Base-by-base conservation (phyloP, 2,329 filamentous ascomycete species). In the Cordyceps sp. region DNA sequence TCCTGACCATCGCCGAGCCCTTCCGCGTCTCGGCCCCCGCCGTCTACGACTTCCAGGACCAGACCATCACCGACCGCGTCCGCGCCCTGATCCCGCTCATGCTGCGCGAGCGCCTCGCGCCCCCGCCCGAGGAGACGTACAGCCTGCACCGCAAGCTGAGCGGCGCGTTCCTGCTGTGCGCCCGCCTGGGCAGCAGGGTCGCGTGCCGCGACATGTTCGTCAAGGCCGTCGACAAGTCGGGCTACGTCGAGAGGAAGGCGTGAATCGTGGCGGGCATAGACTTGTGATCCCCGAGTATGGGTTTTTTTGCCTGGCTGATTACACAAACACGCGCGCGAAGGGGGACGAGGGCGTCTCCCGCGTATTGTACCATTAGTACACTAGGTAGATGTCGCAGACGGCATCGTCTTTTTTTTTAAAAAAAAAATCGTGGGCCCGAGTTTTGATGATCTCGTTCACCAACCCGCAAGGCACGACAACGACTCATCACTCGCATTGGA, bases 81-180 rank as follows among this genome's bases (percentile, higher is more conserved):
- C 76, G 86, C 46, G 69, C 64, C 4, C 66, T 93, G 33, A 96
- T 98, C 42, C 90, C 90, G 13, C 62, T 93, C 33, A 98, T 98
- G 90, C 66, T 98, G 29, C 71, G 73, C 35, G 90, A 98, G 61
- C 62, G 90, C 23, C 59, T 98, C 15, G 74, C 83, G 13, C 88
- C 90, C 17, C 90, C 92, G 17, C 90, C 90, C 0, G 92, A 98
- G 58, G 90, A 98, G 64, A 98, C 90, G 32, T 98, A 98, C 50
- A 88, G 79, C 50, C 57, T 98, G 46, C 90, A 98, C 55, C 72
- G 90, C 37, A 98, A 98, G 60, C 59, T 98, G 33, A 93, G 85
- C 52, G 90, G 90, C 0, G 92, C 90, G 0, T 98, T 98, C 50
- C 56, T 98, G 46, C 63, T 98, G 14, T 98, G 90, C 53, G 86